Base-by-base conservation (phyloP, 805 yeast genomes). In the Ogataea trehalophila region DNA sequence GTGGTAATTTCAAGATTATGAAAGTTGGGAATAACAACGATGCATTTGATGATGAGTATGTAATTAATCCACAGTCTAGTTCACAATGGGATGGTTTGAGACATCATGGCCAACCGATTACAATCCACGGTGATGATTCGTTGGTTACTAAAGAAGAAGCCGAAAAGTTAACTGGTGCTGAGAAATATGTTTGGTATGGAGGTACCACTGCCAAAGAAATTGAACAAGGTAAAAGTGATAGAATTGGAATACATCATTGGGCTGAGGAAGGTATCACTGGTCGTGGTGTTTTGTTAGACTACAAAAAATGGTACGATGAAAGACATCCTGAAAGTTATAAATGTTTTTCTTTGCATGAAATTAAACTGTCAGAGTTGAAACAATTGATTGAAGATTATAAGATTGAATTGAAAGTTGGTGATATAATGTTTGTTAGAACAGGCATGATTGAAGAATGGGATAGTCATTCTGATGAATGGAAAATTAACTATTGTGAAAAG, bases 281-380 rank as follows among this genome's bases (percentile, higher is more conserved):
- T 9, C 53, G 70, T 14, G 70, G 70, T 3, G 65, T 65, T 15
- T 49, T 65, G 33, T 45, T 65, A 2, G 70, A 65, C 52, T 65
- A 59, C 44, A 65, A 62, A 15, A 39, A 45, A 7, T 66, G 58
- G 54, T 67, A 67, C 1, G 52, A 59, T 38, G 53, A 49, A 23
- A 51, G 54, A 23, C 61, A 65, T 6, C 55, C 58, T 23, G 43
- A 55, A 39, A 33, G 36, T 29, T 65, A 57, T 46, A 54, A 55
- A 35, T 54, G 63, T 31, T 61, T 66, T 43, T 45, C 52, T 16
- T 36, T 49, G 13, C 56, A 59, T 48, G 54, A 52, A n/a, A 58
- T 66, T 42, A 46, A 55, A 17, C 49, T 60, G 7, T 48, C 42
- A 9, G 61, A 60, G 17, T 41, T 65, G 16, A 37, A 48, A 40